Evolutionary conservation across 306 rosid genomes (phyloP).

Genomic region (Acacia confusa): DNA sequence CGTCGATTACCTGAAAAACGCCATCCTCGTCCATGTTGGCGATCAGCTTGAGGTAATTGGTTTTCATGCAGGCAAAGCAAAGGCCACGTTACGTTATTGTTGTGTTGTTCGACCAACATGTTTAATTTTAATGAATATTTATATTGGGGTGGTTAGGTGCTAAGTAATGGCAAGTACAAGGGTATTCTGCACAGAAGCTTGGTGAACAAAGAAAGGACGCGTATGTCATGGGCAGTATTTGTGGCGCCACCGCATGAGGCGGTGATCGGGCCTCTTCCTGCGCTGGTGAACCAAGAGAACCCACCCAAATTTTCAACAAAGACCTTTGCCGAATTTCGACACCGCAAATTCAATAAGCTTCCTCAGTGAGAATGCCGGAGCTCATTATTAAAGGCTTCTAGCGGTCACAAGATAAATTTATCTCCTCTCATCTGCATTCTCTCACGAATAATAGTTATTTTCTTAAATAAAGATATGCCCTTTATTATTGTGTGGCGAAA

Average conservation of each 20-base stretch:
- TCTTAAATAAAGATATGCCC: too few species aligned
- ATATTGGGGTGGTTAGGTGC: constrained; percentile 30
- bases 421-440: too few species aligned
- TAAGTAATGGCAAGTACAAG: constrained; percentile 69
- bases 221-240: constrained; percentile 80
- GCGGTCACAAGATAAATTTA: too few species aligned
- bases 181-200: constrained; percentile 66
- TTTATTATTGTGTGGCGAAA: too few species aligned
- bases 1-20: constrained; percentile 44
- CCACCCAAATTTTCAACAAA: constrained; percentile 60
- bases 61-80: background rate
- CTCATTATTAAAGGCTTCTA: too few species aligned
- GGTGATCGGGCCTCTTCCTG: constrained; percentile 52
- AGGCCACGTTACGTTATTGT: background rate
- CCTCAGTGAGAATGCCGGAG: constrained; percentile 34
- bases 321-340: constrained; percentile 58
- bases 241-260: constrained; percentile 49
- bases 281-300: constrained; percentile 42
- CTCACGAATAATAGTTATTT: too few species aligned
- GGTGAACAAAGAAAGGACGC: constrained; percentile 57
- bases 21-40: constrained; percentile 57
- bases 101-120: background rate
- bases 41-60: constrained; percentile 61
- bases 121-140: background rate
- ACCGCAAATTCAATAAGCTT: constrained; percentile 66